Evolutionary conservation across 192 early-diverging fungal genomes (phyloP), one percentile per base, ranked within the genome.

Genomic region (Diversispora epigaea): DNA sequence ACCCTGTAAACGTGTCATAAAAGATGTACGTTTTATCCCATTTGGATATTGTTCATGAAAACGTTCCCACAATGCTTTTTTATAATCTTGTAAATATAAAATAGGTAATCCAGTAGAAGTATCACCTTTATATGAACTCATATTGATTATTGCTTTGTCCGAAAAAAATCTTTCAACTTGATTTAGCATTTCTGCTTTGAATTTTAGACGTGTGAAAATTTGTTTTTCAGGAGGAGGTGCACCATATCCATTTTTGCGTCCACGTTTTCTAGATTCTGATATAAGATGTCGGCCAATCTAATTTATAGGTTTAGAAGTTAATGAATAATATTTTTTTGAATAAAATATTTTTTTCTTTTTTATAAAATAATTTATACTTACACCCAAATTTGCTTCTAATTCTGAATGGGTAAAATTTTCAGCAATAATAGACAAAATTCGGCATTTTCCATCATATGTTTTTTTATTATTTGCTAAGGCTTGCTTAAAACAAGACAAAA

Each of bases 51-150:
- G 0, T 41, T 63, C 39, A 43, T 9, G 15, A 63, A 63, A 63
- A 40, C 39, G 3, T 4, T 63, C 6, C 40, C 2, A 63, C 41
- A 63, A 4, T 14, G 10, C 10, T 12, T 22, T 22, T 17, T 63
- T 63, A 15, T 41, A 10, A 63, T 63, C 39, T 39, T 63, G 39
- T 4, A 63, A 15, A 63, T 63, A 63, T 4, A 63, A 3, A 39
- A 43, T 15, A 39, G 39, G 61, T 63, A 39, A 39, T 3, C 32
- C 32, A 4, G 25, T 63, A 40, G 9, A 3, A 39, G 10, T 63
- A 17, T 63, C 61, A 63, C 32, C 41, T 41, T 63, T 63, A 63
- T 63, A 63, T 6, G 61, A 63, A 6, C 61, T 63, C 39, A 63
- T 63, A 39, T 63, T 63, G 3, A 63, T 39, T 5, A 39, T 10